Evolutionary conservation across 805 yeast species (phyloP), one percentile per base, ranked within the genome.

Genomic region (Wickerhamomyces sydowiorum): DNA sequence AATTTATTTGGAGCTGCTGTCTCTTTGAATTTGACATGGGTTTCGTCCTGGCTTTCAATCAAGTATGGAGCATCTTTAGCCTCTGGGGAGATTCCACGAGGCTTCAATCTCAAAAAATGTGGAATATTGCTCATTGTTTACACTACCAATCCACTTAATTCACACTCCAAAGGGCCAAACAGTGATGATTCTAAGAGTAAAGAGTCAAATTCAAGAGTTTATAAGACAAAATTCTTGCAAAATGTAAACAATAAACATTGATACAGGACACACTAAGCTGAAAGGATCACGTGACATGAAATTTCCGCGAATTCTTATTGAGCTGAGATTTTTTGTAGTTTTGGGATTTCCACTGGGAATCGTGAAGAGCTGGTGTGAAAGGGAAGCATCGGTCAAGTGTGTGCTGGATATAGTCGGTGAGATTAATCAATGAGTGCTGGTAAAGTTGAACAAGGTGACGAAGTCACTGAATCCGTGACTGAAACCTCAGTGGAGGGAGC

Each of bases 31-130:
- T 54, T 44, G 40, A 54, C 39, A 42, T 59, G 37, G 36, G 52
- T 39, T 20, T 44, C 45, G 29, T 51, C 37, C 39, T 52, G 44
- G 40, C 54, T 42, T 49, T 61, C 46, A 42, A 62, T 44, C 43
- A 53, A 38, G 21, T 39, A 48, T 31, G 50, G 50, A 17, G 40
- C 44, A 4, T 21, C 37, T 21, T 44, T 40, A 14, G 43, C 49
- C 19, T 37, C 48, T 10, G 46, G 37, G 1, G 42, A 24, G 14
- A 49, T 56, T 1, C 59, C 49, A 3, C 56, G 49, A 14, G 70
- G 69, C 44, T 66, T 65, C 37, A 69, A 52, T 29, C 74, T 57
- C 40, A 70, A 48, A 42, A 63, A 66, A 20, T 63, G 65, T 5
- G 70, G 69, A 2, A 66, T 52, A 4, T 44, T 40, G 8, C 43